Conservation (phyloP, 192 early-diverging fungal species). For the Umbelopsis ramanniana region DNA sequence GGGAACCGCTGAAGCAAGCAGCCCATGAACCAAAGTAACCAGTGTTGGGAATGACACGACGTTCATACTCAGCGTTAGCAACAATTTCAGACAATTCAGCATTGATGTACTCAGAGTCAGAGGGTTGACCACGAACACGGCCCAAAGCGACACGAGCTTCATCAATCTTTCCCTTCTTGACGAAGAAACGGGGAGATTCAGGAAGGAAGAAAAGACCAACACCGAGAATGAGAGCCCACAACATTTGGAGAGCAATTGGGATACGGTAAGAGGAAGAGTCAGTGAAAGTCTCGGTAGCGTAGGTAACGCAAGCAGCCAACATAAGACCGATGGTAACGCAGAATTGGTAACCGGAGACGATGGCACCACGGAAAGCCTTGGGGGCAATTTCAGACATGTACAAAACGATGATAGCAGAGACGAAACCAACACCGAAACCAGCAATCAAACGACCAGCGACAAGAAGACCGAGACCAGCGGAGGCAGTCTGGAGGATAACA, state of each 20-base stretch:
- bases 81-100: constrained; percentile 72
- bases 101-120: constrained; percentile 40
- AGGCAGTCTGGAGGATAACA: constrained; percentile 57
- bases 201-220: constrained; percentile 76
- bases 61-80: constrained; percentile 45
- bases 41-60: constrained; percentile 47
- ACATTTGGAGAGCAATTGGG: constrained; percentile 79
- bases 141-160: constrained; percentile 63
- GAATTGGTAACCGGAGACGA: constrained; percentile 83
- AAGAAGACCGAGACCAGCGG: constrained; percentile 47
- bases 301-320: constrained; percentile 47
- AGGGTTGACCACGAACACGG: constrained; percentile 15
- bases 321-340: constrained; percentile 85
- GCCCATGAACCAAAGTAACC: constrained; percentile 57
- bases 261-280: constrained; percentile 48
- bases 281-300: not conserved
- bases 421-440: constrained; percentile 57
- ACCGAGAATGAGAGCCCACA: constrained; percentile 75
- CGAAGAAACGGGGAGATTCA: constrained; percentile 82
- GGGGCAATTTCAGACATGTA: constrained; percentile 79
- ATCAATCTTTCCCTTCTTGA: constrained; percentile 64
- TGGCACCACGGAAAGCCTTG: constrained; percentile 73
- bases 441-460: constrained; percentile 55
- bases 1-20: constrained; percentile 55
- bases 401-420: constrained; percentile 38